phyloP scores from a whole-genome alignment of 1,284 basidiomycete species.

The Marasmius fiardii region DNA sequence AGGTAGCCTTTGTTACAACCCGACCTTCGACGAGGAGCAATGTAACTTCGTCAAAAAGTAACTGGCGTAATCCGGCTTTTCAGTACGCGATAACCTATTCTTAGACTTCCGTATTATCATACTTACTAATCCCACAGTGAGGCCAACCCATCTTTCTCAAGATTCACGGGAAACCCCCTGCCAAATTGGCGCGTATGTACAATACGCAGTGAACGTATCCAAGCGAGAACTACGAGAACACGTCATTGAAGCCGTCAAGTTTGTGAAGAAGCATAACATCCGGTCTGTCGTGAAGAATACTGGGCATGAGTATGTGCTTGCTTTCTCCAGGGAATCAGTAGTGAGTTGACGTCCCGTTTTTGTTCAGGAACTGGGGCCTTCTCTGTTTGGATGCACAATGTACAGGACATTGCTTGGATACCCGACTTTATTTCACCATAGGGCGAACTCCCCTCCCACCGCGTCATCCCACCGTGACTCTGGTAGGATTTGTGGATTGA shows the following conservation, averaged over 20 bases:
- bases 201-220: slow-evolving; percentile 23
- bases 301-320: slow-evolving; percentile 20
- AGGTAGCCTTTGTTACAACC: slow-evolving; percentile 17
- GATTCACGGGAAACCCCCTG: slow-evolving; percentile 14
- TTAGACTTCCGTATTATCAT: background rate
- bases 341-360: too few species aligned
- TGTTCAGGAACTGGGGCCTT: slow-evolving; percentile 1
- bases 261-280: slow-evolving; percentile 20
- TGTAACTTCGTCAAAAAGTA: slow-evolving; percentile 9
- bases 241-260: slow-evolving; percentile 18
- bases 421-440: slow-evolving; percentile 14
- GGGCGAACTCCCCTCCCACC: too few species aligned
- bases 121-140: background rate
- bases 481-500: too few species aligned
- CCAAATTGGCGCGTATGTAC: slow-evolving; percentile 18
- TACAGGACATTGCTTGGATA: slow-evolving; percentile 14
- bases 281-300: slow-evolving; percentile 22
- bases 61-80: slow-evolving; percentile 15
- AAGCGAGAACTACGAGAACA: slow-evolving; percentile 13
- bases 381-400: slow-evolving; percentile 20
- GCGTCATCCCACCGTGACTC: too few species aligned
- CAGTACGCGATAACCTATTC: slow-evolving; percentile 7
- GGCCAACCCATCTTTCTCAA: slow-evolving; percentile 14
- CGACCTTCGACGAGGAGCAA: slow-evolving; percentile 9
- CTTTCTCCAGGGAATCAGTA: background rate